Percentiles rank a stretch among this genome's conserved stretches.
Conservation (phyloP, 371 early-diverging fungal species). For the Thermomucor indicae-seudaticae region DNA sequence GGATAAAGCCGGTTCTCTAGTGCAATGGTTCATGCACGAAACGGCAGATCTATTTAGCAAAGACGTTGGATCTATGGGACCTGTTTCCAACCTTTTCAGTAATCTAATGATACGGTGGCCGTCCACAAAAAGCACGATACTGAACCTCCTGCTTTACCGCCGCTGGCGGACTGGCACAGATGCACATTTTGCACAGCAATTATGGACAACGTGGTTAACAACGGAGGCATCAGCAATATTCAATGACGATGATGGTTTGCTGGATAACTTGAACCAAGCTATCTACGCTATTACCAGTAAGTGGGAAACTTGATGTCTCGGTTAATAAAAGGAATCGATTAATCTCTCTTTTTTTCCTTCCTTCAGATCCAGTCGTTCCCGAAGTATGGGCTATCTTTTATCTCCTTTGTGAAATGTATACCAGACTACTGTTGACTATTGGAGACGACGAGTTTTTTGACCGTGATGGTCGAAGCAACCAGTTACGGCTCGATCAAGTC, state of each 20-base stretch:
- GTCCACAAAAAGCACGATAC: slow-evolving; percentile 46
- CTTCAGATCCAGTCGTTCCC: slow-evolving; percentile 15
- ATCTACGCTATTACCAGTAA: slow-evolving; percentile 8
- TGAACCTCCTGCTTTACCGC: slow-evolving; percentile 52
- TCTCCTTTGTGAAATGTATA: slow-evolving; percentile 71
- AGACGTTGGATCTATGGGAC: slow-evolving; percentile 3
- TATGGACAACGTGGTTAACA: slow-evolving; percentile 30
- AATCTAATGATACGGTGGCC: slow-evolving; percentile 62
- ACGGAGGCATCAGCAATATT: slow-evolving; percentile 13
- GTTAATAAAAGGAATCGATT: too few relatives aligned
- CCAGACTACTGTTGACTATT: slow-evolving; percentile 69
- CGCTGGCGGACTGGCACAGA: slow-evolving; percentile 12
- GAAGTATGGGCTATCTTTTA: slow-evolving; percentile 56
- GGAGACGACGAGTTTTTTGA: slow-evolving; percentile 85
- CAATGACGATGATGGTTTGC: slow-evolving; percentile 8
- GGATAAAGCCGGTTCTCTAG: slow-evolving; percentile 38
- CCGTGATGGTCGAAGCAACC: slow-evolving; percentile 31
- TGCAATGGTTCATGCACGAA: slow-evolving; percentile 31
- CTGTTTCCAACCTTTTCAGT: slow-evolving; percentile 46
- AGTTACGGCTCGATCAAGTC: slow-evolving; percentile 46
- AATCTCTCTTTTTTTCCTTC: background rate
- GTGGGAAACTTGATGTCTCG: background rate
- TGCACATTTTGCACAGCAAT: slow-evolving; percentile 14
- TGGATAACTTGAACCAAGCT: slow-evolving; percentile 5
- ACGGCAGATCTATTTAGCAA: slow-evolving; percentile 2